Evolutionary conservation across 2,329 filamentous ascomycete genomes (phyloP), one percentile per base, ranked within the genome.

Genomic region (Claviceps purpurea): DNA sequence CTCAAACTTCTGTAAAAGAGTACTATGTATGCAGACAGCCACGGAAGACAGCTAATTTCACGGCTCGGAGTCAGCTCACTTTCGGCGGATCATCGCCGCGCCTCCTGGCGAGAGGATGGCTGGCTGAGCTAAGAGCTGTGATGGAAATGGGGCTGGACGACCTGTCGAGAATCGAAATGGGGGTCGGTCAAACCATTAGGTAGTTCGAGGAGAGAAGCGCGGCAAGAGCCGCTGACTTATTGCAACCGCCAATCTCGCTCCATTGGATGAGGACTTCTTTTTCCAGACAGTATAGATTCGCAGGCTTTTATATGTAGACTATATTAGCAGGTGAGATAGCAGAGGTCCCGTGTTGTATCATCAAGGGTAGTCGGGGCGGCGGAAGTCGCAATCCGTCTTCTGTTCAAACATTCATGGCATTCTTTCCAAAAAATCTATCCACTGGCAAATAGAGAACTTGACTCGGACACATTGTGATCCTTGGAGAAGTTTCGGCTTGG

Each of bases 141-240:
- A 20, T n/a, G 16, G 8, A 20, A 37, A 11, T 44, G 22, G 22
- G 34, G 46, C 34, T 47, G 34, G 11, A 39, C 5, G 7, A 47
- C 18, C 20, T 18, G 16, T 24, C 18, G 14, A 47, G 6, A 7
- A 37, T 11, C 13, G 34, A 22, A 22, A 24, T 22, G 34, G 46
- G 26, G 26, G 26, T 40, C 5, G 26, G 34, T 39, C 34, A 20
- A 16, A 38, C 5, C 18, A 16, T 22, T 39, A n/a, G n/a, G n/a
- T n/a, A n/a, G n/a, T n/a, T 91, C 82, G 1, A 88, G 85, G 2
- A 95, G 79, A 50, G 84, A 77, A 64, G 95, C 85, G 89, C 89
- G 40, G 90, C 90, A 96, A 96, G 59, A 95, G 84, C 22, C 90
- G 82, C 66, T 89, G 84, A 58, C 90, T 84, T 5, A 77, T 77